Evolutionary conservation across 78 protist species (phyloP).

Genomic region (slime mould (Dictyostelium discoideum)): DNA sequence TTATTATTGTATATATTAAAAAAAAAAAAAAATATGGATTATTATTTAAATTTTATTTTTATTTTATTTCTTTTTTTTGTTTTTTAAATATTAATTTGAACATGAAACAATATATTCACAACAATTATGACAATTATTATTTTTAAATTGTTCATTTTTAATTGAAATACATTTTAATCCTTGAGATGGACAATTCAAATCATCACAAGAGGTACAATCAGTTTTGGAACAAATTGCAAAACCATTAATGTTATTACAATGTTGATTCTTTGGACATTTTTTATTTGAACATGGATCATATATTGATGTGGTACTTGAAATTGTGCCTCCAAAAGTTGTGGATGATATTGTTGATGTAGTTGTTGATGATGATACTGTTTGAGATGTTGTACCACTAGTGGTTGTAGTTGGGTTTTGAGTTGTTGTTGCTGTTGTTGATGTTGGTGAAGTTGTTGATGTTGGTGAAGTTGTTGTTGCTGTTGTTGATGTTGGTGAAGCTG

Average conservation of each 20-base stretch:
- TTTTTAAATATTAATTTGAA: neutral
- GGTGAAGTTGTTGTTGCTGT: neutral
- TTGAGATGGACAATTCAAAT: neutral
- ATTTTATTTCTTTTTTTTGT: too few relatives aligned
- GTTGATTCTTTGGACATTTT: neutral
- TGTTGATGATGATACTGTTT: neutral
- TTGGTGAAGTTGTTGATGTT: neutral
- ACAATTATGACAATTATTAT: neutral
- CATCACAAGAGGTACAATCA: neutral
- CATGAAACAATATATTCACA: neutral
- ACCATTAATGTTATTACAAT: neutral
- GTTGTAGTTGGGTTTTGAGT: neutral
- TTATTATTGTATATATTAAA: too few relatives aligned
- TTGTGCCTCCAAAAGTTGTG: neutral
- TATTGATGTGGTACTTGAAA: neutral
- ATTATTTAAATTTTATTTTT: too few relatives aligned
- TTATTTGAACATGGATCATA: conserved; percentile 2
- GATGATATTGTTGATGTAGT: neutral
- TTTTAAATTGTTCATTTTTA: neutral
- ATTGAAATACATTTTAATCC: neutral
- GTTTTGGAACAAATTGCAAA: neutral
- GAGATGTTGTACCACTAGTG: neutral
- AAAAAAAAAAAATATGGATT: too few relatives aligned
- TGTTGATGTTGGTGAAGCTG: neutral
- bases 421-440: neutral